phyloP scores from a whole-genome alignment of 108 stramenopile genomes.

The Skeletonema menzelii region DNA sequence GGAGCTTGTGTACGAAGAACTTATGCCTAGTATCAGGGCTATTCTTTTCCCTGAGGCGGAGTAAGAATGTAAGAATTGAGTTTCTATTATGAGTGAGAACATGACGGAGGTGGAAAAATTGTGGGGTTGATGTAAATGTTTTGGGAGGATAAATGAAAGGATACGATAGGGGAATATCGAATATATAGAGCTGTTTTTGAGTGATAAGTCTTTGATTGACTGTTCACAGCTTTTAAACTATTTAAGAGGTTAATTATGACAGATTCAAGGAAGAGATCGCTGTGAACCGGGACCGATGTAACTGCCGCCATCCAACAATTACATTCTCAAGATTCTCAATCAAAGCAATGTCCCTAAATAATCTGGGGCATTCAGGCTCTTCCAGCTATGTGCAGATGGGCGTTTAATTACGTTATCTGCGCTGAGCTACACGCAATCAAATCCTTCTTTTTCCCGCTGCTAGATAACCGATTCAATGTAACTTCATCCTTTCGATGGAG shows the following conservation, averaged over 20 bases:
- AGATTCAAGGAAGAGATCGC: neutral
- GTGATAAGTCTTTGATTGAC: neutral
- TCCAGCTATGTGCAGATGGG: too few species aligned
- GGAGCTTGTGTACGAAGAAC: conserved; percentile 89
- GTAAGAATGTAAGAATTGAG: neutral
- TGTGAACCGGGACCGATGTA: too few species aligned
- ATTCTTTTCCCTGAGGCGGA: conserved; percentile 87
- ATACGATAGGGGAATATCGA: too few species aligned
- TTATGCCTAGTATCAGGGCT: conserved; percentile 93
- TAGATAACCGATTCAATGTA: neutral
- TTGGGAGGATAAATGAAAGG: neutral
- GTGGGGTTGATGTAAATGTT: neutral
- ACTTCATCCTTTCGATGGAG: neutral
- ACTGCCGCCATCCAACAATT: too few species aligned
- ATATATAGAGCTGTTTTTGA: conserved; percentile 3
- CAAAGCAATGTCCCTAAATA: too few species aligned
- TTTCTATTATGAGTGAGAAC: neutral
- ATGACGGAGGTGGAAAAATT: neutral
- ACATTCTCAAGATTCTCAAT: too few species aligned
- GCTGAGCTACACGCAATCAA: neutral
- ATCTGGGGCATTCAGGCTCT: too few species aligned
- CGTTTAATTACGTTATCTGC: too few species aligned
- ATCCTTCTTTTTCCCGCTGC: neutral
- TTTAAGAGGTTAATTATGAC: neutral
- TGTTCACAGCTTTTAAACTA: neutral